Evolutionary conservation across 2,329 filamentous ascomycete species (phyloP).

Genomic region (Cercospora sp.): DNA sequence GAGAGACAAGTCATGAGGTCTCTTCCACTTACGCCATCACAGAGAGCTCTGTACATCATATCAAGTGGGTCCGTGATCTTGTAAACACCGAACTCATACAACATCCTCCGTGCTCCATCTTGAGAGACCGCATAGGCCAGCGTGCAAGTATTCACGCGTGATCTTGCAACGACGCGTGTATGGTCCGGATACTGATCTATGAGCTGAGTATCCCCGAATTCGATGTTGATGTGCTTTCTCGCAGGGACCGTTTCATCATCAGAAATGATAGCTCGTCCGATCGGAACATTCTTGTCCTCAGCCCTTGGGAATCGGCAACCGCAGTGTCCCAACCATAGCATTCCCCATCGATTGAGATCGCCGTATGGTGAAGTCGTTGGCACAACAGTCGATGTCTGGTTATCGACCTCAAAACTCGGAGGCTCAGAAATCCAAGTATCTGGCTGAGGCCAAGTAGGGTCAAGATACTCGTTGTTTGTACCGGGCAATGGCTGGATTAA

Average conservation of each 20-base stretch:
- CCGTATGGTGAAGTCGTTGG: background rate
- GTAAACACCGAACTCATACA: background rate
- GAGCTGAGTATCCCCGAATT: background rate
- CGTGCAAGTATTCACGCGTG: background rate
- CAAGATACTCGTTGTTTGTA: background rate
- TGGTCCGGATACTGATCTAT: background rate
- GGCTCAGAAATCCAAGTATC: background rate
- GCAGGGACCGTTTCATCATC: background rate
- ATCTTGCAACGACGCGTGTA: background rate
- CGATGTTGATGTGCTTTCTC: background rate
- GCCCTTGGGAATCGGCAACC: background rate
- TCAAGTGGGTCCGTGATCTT: background rate
- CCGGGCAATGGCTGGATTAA: background rate
- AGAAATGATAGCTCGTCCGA: background rate
- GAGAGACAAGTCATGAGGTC: background rate
- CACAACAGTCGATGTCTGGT: background rate
- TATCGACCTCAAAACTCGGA: background rate
- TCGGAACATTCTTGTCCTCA: background rate
- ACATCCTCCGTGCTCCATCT: background rate
- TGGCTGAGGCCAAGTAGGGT: background rate
- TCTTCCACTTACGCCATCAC: background rate
- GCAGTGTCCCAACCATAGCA: background rate
- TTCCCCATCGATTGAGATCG: background rate
- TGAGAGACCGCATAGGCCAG: background rate
- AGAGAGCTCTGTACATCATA: background rate